Evolutionary conservation across 768 basidiomycete genomes (phyloP).

Genomic region (Kwoniella dejecticola): DNA sequence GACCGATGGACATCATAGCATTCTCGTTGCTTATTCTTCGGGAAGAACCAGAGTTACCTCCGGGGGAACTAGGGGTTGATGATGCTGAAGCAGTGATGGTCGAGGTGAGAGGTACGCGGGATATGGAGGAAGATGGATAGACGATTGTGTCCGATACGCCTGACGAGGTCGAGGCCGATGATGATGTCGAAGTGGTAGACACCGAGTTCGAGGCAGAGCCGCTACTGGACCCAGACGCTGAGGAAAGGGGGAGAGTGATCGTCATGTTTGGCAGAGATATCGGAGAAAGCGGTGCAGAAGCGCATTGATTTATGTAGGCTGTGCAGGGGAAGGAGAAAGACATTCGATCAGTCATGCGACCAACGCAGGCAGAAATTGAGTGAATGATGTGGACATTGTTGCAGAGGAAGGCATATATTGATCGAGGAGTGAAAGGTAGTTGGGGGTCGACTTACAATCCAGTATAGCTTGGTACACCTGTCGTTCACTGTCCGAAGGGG

Average conservation of each 20-base stretch:
- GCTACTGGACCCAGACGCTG: constrained; percentile 1
- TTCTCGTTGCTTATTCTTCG: constrained; percentile 4
- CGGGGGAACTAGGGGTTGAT: not conserved
- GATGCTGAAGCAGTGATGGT: not conserved
- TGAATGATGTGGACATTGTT: not conserved
- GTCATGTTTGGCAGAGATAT: constrained; percentile 21
- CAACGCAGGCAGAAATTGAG: not conserved
- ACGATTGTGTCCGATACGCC: not conserved
- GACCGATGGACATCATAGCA: constrained; percentile 12
- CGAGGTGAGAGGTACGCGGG: not conserved
- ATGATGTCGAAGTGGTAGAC: not conserved
- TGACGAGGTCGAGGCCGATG: not conserved
- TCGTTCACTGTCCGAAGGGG: not conserved
- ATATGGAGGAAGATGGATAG: constrained; percentile 13
- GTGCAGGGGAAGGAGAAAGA: not conserved
- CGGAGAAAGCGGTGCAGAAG: constrained; percentile 5
- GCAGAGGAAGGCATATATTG: no score
- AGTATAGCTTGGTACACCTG: constrained; percentile 6
- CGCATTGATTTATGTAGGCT: constrained; percentile 26
- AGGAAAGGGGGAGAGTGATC: constrained; percentile 9
- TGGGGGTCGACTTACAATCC: constrained; percentile 16
- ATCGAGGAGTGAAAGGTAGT: no score
- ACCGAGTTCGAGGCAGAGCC: not conserved
- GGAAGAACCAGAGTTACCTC: not conserved
- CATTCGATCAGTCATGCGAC: not conserved